These are phyloP conservation scores for Cubamyces sp. DNA, from an alignment of 768 basidiomycete genomes.

Conservation along the genomic window DNA sequence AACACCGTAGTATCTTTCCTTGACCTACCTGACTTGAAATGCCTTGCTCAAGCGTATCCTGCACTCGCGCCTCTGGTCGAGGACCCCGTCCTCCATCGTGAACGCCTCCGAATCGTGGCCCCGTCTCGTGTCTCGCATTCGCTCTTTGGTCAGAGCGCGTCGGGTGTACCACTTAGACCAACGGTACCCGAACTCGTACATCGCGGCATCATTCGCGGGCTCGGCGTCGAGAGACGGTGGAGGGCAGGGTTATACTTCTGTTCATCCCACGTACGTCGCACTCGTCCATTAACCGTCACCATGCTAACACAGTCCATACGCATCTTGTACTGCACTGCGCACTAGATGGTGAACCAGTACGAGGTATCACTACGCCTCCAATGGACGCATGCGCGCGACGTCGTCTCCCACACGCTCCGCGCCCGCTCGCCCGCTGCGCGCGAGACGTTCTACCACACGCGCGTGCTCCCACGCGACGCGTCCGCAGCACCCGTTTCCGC, in stretches of 20 bases:
- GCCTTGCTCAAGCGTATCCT: conserved; percentile 52
- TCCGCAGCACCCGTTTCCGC: conserved; percentile 61
- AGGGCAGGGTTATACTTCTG: conserved; percentile 68
- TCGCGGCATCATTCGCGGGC: conserved; percentile 69
- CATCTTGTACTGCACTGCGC: background rate
- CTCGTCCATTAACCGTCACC: background rate
- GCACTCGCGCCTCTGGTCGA: conserved; percentile 52
- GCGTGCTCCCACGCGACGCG: conserved; percentile 67
- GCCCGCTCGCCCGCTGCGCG: conserved; percentile 45
- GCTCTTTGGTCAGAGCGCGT: conserved; percentile 60
- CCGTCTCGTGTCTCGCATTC: conserved; percentile 71
- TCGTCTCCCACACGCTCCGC: conserved; percentile 59
- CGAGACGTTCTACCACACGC: conserved; percentile 50
- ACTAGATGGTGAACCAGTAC: conserved; percentile 68
- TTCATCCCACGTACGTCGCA: conserved; percentile 54
- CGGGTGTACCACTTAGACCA: conserved; percentile 62
- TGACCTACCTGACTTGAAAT: conserved; percentile 71
- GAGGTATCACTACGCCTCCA: conserved; percentile 58
- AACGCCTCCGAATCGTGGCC: conserved; percentile 61
- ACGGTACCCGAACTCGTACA: conserved; percentile 69
- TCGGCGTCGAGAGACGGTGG: conserved; percentile 68
- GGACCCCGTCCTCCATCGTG: conserved; percentile 67
- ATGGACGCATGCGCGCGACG: conserved; percentile 53
- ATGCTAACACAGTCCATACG: background rate
- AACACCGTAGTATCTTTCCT: conserved; percentile 62